Percentiles rank a stretch among this genome's conserved stretches.
Conservation (phyloP, 371 early-diverging fungal genomes). For the Mucor piriformis region DNA sequence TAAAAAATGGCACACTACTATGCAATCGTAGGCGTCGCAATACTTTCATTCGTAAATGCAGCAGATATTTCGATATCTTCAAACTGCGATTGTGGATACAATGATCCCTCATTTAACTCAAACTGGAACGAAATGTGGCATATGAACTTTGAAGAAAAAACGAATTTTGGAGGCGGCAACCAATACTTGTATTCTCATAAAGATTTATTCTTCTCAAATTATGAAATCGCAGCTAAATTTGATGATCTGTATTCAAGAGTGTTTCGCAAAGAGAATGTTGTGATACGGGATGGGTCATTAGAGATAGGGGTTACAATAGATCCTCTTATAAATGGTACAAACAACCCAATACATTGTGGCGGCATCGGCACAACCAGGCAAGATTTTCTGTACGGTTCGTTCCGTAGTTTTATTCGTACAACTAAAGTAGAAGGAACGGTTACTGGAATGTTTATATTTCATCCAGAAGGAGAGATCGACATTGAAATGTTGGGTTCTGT, state of each 20-base stretch:
- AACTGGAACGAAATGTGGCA: constrained; percentile 47
- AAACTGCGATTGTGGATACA: constrained; percentile 39
- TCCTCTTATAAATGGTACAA: too few species aligned
- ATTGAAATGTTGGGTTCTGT: constrained; percentile 40
- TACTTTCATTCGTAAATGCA: too few species aligned
- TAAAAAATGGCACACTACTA: too few species aligned
- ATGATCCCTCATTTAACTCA: constrained; percentile 22
- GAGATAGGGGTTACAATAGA: constrained; percentile 15
- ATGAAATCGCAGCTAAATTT: constrained; percentile 33
- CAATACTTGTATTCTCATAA: constrained; percentile 9
- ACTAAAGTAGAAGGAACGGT: constrained; percentile 41
- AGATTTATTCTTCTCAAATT: constrained; percentile 27
- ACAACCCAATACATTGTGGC: not conserved
- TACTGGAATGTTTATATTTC: constrained; percentile 39
- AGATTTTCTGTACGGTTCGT: constrained; percentile 48
- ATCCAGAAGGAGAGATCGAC: constrained; percentile 46
- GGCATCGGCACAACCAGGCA: constrained; percentile 21
- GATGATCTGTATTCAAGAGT: constrained; percentile 32
- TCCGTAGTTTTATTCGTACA: constrained; percentile 35
- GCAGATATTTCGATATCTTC: not conserved
- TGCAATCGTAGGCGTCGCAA: too few species aligned
- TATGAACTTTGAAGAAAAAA: constrained; percentile 24
- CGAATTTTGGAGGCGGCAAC: constrained; percentile 21
- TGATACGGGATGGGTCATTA: constrained; percentile 19
- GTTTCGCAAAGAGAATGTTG: constrained; percentile 35